Conservation (phyloP, 176 grass and related monocot genomes). For the Pharus latifolius region DNA sequence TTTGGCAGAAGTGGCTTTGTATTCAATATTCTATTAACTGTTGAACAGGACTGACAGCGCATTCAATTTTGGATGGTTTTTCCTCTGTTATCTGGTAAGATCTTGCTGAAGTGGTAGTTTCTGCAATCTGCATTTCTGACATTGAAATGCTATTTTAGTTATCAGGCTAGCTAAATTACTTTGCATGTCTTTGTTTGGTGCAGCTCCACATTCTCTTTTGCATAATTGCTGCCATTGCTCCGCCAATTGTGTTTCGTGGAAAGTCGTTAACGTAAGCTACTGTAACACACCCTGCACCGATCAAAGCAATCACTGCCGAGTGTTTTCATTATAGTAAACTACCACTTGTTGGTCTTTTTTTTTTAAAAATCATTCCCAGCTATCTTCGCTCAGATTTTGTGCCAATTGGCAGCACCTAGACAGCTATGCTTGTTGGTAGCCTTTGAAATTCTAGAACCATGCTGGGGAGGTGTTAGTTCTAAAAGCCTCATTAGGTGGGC, state of each 20-base stretch:
- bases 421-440: neutral
- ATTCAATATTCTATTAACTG: conserved; percentile 17
- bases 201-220: conserved; percentile 64
- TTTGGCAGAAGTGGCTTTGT: neutral
- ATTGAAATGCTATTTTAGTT: conserved; percentile 3
- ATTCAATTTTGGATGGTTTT: conserved; percentile 66
- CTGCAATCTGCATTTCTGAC: neutral
- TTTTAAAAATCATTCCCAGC: neutral
- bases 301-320: neutral
- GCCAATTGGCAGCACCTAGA: neutral
- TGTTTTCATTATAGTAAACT: neutral
- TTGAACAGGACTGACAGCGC: conserved; percentile 60
- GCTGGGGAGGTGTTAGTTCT: too few relatives aligned
- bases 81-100: conserved; percentile 60
- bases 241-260: conserved; percentile 52
- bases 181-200: neutral
- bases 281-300: neutral
- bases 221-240: conserved; percentile 54
- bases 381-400: neutral
- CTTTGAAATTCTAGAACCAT: neutral
- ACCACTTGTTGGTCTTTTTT: neutral
- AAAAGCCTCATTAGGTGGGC: too few relatives aligned
- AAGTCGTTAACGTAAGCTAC: conserved; percentile 52
- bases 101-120: neutral
- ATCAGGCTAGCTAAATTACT: conserved; percentile 4